phyloP scores from a whole-genome alignment of 2,329 filamentous ascomycete species.

The Colletotrichum chrysophilum region DNA sequence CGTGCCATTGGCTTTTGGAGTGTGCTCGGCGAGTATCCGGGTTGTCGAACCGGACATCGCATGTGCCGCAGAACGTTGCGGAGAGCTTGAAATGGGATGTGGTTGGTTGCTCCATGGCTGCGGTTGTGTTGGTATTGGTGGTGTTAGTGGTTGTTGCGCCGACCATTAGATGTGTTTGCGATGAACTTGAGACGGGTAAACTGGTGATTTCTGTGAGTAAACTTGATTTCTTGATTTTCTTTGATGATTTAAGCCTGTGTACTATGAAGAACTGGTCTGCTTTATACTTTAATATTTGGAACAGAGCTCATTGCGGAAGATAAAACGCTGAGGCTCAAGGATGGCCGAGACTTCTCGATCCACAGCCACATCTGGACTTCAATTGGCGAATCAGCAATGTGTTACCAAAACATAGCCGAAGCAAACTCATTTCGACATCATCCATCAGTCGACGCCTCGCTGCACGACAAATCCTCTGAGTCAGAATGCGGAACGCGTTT shows the following conservation, averaged over 20 bases:
- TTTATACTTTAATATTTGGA: neutral
- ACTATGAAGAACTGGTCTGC: neutral
- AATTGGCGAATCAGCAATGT: neutral
- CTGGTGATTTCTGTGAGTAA: neutral
- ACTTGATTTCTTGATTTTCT: neutral
- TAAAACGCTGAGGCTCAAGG: neutral
- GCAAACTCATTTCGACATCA: neutral
- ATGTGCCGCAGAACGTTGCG: conserved; percentile 9
- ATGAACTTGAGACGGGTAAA: neutral
- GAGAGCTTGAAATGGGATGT: conserved; percentile 18
- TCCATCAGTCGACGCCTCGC: neutral
- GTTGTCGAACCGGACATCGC: conserved; percentile 9
- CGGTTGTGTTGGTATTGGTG: neutral
- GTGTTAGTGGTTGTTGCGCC: neutral
- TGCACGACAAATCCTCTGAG: neutral
- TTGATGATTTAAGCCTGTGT: fast-evolving
- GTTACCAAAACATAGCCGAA: neutral
- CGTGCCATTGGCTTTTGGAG: conserved; percentile 17
- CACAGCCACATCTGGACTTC: neutral
- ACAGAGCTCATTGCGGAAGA: neutral
- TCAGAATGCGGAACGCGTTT: neutral
- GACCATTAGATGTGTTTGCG: neutral
- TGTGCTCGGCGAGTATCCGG: conserved; percentile 7
- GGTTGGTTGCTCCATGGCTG: neutral
- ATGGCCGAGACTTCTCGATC: neutral